Conservation (phyloP, 192 early-diverging fungal species). For the Coemansia sp. region DNA sequence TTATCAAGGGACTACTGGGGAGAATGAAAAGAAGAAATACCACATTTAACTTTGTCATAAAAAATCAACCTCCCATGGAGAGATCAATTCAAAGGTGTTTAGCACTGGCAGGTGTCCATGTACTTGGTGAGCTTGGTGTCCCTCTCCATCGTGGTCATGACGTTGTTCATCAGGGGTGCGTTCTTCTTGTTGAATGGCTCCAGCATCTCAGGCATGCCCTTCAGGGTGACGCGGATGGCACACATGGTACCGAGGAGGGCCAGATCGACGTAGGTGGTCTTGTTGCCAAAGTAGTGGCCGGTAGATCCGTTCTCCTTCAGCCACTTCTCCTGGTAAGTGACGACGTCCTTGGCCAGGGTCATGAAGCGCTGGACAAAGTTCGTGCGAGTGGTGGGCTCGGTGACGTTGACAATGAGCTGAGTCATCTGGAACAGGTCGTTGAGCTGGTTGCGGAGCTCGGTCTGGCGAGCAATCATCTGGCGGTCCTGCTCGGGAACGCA, state of each 20-base stretch:
- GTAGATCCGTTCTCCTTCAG: slow-evolving; percentile 58
- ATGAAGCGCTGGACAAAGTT: slow-evolving; percentile 17
- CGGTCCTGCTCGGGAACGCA: slow-evolving; percentile 16
- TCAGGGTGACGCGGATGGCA: slow-evolving; percentile 3
- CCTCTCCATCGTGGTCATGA: slow-evolving; percentile 9
- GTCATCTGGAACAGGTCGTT: slow-evolving; percentile 11
- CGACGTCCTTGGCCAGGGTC: slow-evolving; percentile 9
- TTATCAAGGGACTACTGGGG: background rate
- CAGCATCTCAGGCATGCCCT: background rate
- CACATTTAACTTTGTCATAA: background rate
- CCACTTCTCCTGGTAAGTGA: slow-evolving; percentile 48
- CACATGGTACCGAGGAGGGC: background rate
- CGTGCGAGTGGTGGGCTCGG: slow-evolving; percentile 3
- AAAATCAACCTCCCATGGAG: background rate
- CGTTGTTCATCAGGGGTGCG: slow-evolving; percentile 15
- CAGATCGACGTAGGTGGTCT: slow-evolving; percentile 46
- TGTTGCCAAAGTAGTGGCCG: slow-evolving; percentile 58
- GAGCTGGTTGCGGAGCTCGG: slow-evolving; percentile 26
- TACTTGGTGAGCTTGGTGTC: slow-evolving; percentile 3
- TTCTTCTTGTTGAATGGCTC: slow-evolving; percentile 20
- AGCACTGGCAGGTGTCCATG: slow-evolving; percentile 7
- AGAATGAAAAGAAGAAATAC: background rate
- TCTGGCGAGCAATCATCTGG: slow-evolving; percentile 31
- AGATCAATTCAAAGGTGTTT: background rate
- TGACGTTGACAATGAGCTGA: background rate